Conservation (phyloP, 176 grass and related monocot genomes). For the Aegilops speltoides region DNA sequence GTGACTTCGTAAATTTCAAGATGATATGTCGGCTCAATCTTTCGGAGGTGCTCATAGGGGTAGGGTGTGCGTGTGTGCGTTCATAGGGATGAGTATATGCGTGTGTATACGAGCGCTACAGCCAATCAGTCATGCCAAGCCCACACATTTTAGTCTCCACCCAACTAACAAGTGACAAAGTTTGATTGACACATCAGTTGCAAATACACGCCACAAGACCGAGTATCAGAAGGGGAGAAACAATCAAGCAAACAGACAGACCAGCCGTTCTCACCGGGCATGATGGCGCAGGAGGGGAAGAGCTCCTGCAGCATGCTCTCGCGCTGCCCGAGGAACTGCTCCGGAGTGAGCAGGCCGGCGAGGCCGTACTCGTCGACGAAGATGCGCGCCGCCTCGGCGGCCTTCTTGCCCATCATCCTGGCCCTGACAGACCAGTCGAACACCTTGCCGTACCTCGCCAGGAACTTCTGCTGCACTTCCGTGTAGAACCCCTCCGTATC, state of each 20-base stretch:
- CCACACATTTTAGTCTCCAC: no score
- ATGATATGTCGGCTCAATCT: no score
- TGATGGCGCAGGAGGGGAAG: conserved; percentile 42
- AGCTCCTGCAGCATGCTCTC: no score
- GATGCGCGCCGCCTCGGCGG: conserved; percentile 66
- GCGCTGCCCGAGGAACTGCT: conserved; percentile 67
- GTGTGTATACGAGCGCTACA: no score
- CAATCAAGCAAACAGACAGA: not conserved
- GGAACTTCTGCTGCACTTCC: conserved; percentile 84
- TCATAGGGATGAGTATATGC: no score
- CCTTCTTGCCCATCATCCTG: conserved; percentile 97
- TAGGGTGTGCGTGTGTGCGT: no score
- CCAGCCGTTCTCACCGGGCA: conserved; percentile 42
- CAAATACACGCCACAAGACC: not conserved
- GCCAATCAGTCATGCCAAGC: no score
- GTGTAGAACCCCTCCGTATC: conserved; percentile 95
- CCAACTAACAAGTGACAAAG: not conserved
- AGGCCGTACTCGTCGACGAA: conserved; percentile 76
- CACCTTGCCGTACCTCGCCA: conserved; percentile 72
- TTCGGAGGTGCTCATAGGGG: no score
- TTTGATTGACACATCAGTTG: not conserved
- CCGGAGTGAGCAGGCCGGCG: conserved; percentile 59
- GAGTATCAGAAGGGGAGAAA: not conserved
- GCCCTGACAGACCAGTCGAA: conserved; percentile 94
- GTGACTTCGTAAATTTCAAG: no score